A percentile compares a stretch with the other conserved stretches of the same genome.
Evolutionary conservation across 1,139 yeast genomes (phyloP).

Genomic region (Candida dubliniensis): DNA sequence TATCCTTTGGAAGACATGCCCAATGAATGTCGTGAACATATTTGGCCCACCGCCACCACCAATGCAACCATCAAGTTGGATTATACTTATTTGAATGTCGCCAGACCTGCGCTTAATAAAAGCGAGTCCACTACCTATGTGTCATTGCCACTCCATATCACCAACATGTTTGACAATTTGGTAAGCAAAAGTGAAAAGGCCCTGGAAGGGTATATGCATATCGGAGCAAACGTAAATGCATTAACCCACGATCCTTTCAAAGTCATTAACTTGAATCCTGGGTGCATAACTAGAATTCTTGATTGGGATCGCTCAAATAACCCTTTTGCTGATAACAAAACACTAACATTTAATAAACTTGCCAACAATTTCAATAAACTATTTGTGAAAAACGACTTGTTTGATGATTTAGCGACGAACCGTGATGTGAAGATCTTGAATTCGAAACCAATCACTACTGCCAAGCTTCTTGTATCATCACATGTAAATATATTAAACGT

Average conservation of each 20-base stretch:
- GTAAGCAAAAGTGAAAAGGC: slow-evolving; percentile 30
- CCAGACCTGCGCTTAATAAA: slow-evolving; percentile 37
- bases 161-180: slow-evolving; percentile 30
- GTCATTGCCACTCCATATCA: slow-evolving; percentile 43
- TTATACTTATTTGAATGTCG: slow-evolving; percentile 35
- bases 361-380: slow-evolving; percentile 35
- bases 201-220: slow-evolving; percentile 49
- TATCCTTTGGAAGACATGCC: slow-evolving; percentile 22
- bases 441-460: background rate
- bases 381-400: slow-evolving; percentile 18
- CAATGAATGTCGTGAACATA: slow-evolving; percentile 13
- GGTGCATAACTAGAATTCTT: slow-evolving; percentile 41
- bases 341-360: slow-evolving; percentile 33
- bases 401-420: slow-evolving; percentile 4
- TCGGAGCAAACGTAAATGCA: slow-evolving; percentile 58
- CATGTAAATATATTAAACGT: slow-evolving; percentile 42
- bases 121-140: slow-evolving; percentile 45
- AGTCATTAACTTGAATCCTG: slow-evolving; percentile 54
- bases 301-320: slow-evolving; percentile 15
- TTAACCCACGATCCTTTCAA: slow-evolving; percentile 53
- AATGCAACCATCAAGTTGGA: slow-evolving; percentile 24
- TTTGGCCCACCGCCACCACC: slow-evolving; percentile 38
- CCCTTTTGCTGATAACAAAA: slow-evolving; percentile 16
- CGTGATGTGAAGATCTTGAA: slow-evolving; percentile 4
- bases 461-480: slow-evolving; percentile 31